phyloP scores from a whole-genome alignment of 2,329 filamentous ascomycete genomes.

The Rhytidhysteron rufulum region DNA sequence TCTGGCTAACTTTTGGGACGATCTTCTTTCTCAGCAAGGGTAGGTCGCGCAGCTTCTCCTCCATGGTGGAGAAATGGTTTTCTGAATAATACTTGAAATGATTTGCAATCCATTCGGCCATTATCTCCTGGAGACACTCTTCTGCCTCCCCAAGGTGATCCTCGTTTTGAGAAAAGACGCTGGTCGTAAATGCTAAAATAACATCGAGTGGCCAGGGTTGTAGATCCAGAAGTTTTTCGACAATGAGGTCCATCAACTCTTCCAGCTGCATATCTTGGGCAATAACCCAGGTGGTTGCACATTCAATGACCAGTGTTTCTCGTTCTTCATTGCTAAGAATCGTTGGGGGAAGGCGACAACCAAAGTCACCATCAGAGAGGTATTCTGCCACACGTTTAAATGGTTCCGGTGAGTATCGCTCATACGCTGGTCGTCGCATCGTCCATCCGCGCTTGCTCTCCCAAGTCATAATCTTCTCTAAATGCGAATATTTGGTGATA shows the following conservation, averaged over 20 bases:
- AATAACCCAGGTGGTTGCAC: conserved; percentile 18
- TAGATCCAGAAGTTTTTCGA: conserved; percentile 15
- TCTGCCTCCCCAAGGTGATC: no score
- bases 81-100: no score
- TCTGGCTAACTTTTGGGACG: no score
- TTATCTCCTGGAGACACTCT: no score
- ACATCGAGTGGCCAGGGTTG: conserved; percentile 10
- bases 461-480: no score
- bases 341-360: conserved; percentile 10
- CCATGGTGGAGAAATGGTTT: no score
- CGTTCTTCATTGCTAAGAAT: not conserved
- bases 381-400: conserved; percentile 25
- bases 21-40: no score
- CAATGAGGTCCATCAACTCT: conserved; percentile 23
- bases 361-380: conserved; percentile 18
- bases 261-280: conserved; percentile 18
- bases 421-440: conserved; percentile 12
- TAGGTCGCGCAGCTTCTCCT: no score
- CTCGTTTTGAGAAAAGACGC: conserved; percentile 10
- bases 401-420: conserved; percentile 12
- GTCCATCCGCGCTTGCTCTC: no score
- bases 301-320: conserved; percentile 12
- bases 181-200: conserved; percentile 12
- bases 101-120: no score
- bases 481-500: no score